These are phyloP conservation scores for Venustampulla echinocandica DNA, from an alignment of 495 filamentous ascomycete genomes.

Conservation along the genomic window DNA sequence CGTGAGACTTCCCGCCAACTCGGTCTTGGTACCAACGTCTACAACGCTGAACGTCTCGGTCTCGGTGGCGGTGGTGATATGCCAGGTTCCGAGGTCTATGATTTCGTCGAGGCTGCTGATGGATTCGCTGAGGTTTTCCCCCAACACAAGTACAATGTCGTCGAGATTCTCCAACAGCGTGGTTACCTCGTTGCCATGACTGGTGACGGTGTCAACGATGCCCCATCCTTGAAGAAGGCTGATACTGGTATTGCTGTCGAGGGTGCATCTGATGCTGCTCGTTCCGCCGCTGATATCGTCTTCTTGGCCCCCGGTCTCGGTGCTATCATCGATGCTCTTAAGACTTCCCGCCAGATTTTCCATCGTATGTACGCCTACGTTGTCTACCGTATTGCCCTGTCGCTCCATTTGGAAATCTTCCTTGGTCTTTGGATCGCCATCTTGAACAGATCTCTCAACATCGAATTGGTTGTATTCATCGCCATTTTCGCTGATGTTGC, in stretches of 20 bases:
- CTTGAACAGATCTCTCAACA: conserved; percentile 71
- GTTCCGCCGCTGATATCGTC: conserved; percentile 88
- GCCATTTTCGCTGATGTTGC: conserved; percentile 94
- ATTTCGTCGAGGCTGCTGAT: conserved; percentile 92
- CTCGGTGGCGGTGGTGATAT: conserved; percentile 78
- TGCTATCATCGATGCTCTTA: conserved; percentile 87
- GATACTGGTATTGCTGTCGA: conserved; percentile 92
- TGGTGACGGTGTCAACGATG: conserved; percentile 96
- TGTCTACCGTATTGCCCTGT: conserved; percentile 89
- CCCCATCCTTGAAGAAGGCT: conserved; percentile 91
- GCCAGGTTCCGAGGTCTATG: conserved; percentile 85
- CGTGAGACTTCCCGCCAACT: conserved; percentile 84
- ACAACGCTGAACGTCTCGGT: conserved; percentile 73
- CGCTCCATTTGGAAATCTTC: conserved; percentile 82
- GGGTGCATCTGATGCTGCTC: conserved; percentile 86
- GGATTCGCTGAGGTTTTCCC: conserved; percentile 95
- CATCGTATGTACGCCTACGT: conserved; percentile 97
- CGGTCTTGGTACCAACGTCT: conserved; percentile 87
- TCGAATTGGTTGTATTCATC: conserved; percentile 83
- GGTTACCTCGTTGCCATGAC: conserved; percentile 97
- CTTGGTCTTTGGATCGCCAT: conserved; percentile 86
- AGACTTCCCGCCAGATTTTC: conserved; percentile 92
- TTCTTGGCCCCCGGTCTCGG: conserved; percentile 86
- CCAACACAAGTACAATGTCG: conserved; percentile 96
- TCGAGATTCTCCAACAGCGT: conserved; percentile 93